These are phyloP conservation scores for Salvia splendens DNA, from an alignment of 257 asterid species.

Conservation along the genomic window DNA sequence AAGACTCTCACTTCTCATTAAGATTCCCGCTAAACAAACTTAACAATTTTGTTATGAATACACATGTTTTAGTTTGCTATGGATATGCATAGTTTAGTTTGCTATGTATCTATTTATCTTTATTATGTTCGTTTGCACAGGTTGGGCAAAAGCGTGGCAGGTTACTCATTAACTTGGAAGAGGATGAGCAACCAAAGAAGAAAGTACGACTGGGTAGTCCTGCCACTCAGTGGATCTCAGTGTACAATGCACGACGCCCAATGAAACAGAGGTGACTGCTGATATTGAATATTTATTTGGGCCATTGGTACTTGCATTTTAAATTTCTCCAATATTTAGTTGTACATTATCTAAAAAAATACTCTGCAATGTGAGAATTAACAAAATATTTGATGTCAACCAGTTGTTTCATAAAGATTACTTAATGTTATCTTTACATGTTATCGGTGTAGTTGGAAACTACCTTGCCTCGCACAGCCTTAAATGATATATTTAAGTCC, in stretches of 20 bases:
- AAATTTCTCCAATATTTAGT: neutral
- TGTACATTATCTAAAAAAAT: conserved; percentile 56
- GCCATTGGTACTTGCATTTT: conserved; percentile 29
- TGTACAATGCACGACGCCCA: conserved; percentile 91
- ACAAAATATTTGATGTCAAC: conserved; percentile 39
- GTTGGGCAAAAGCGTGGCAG: conserved; percentile 97
- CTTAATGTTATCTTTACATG: no score
- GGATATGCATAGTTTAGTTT: neutral
- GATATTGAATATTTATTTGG: conserved; percentile 49
- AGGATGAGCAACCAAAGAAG: conserved; percentile 97
- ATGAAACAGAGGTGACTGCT: conserved; percentile 85
- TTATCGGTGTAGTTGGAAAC: no score
- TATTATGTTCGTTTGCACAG: conserved; percentile 32
- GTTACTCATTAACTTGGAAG: conserved; percentile 84
- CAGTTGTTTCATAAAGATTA: no score
- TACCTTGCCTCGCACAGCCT: no score
- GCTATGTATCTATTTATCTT: neutral
- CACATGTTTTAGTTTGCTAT: neutral
- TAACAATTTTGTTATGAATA: neutral
- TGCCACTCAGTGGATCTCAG: conserved; percentile 96
- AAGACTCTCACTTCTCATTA: neutral
- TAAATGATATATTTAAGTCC: no score
- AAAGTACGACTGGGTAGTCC: conserved; percentile 95
- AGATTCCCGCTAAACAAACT: neutral
- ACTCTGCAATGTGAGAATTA: conserved; percentile 53